Base-by-base conservation (phyloP, 306 rosid genomes). In the Cucurbita argyrosperma region DNA sequence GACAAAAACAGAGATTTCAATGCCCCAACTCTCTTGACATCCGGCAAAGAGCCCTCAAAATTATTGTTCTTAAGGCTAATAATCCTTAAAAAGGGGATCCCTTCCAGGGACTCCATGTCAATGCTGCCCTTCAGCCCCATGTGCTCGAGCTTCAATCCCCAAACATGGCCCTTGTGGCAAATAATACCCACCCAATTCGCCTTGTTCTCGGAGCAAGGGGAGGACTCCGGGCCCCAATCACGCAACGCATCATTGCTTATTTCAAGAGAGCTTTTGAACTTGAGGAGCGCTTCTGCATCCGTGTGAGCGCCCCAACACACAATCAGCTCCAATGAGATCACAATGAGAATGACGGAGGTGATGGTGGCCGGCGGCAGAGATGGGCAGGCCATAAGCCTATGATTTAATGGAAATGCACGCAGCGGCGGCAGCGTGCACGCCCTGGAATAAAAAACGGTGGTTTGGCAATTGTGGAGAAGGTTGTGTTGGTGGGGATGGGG, bases 131-230 rank as follows among this genome's bases (percentile, higher is more conserved):
- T 85, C 19, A 94, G 87, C 57, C 80, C 83, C 96, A 85, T 79
- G 1, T 85, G 83, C 60, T 91, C 90, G 0, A 94, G 91, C 69
- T 68, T 74, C 78, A 91, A 55, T 4, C 90, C 96, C 92, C 86
- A 85, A 0, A 87, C 40, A 15, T 79, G 53, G 11, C 89, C 95
- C 1, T 55, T 56, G 1, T 66, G 62, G 43, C 98, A 94, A 4
- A 82, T 74, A 66, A 91, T 10, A 2, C 89, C 89, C 1, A 46
- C 63, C 98, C 98, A 94, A 38, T 83, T 85, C 5, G 82, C 43
- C 14, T 8, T 1, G 9, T 8, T 42, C 12, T 45, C 84, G 0
- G 60, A 13, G 76, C 97, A 94, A 2, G 97, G 95, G 21, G 53
- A 21, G 4, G 50, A 51, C 0, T 83, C 69, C 8, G 58, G 4